These are phyloP conservation scores for Microbotryomycetes sp. DNA, from an alignment of 1,284 basidiomycete genomes.

Conservation along the genomic window DNA sequence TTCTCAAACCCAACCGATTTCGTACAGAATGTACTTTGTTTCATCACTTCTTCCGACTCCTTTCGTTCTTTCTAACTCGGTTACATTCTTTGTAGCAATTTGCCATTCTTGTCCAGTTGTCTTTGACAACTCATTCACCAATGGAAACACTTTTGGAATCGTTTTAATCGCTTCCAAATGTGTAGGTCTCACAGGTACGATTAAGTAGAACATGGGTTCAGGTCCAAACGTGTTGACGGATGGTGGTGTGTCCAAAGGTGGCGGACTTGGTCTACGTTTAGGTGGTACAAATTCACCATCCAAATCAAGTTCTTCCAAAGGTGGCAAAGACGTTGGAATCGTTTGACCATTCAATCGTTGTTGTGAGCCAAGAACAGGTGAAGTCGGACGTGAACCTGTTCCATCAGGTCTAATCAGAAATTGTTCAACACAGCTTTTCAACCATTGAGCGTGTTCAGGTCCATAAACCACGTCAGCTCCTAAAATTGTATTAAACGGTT, in stretches of 20 bases:
- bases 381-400: neutral
- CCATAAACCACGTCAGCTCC: slow-evolving; percentile 77
- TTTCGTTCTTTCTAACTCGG: slow-evolving; percentile 22
- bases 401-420: slow-evolving; percentile 51
- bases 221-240: neutral
- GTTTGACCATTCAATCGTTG: neutral
- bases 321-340: neutral
- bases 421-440: slow-evolving; percentile 53
- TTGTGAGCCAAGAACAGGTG: neutral
- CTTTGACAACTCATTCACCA: slow-evolving; percentile 4
- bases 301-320: neutral
- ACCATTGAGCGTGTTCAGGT: slow-evolving; percentile 60
- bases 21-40: slow-evolving; percentile 13
- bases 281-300: neutral
- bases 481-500: slow-evolving; percentile 63
- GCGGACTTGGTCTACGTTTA: neutral
- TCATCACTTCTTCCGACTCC: slow-evolving; percentile 31
- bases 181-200: slow-evolving; percentile 64
- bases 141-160: slow-evolving; percentile 56
- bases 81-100: slow-evolving; percentile 16
- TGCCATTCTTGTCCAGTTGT: slow-evolving; percentile 12
- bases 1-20: slow-evolving; percentile 22
- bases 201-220: slow-evolving; percentile 55
- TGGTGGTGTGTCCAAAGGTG: neutral
- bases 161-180: slow-evolving; percentile 57